phyloP scores from a whole-genome alignment of 1,139 yeast genomes.

The Hyphopichia burtonii region DNA sequence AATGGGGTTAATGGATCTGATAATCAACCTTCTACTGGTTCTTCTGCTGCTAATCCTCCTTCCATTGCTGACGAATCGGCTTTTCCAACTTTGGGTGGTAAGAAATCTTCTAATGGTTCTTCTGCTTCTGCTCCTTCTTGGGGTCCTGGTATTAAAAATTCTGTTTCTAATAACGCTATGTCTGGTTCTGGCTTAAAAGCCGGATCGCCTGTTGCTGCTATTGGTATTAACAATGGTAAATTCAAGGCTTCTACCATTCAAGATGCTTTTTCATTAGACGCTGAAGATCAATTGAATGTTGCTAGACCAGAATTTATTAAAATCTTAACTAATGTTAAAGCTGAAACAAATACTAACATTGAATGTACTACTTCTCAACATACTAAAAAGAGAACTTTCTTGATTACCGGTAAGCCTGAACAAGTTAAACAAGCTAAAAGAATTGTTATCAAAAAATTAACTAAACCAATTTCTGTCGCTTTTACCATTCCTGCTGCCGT shows the following conservation, averaged over 20 bases:
- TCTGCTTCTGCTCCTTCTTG: slow-evolving; percentile 23
- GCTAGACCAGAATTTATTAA: slow-evolving; percentile 64
- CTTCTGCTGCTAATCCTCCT: slow-evolving; percentile 27
- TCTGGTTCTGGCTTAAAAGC: slow-evolving; percentile 39
- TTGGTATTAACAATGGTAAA: slow-evolving; percentile 14
- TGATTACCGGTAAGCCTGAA: slow-evolving; percentile 74
- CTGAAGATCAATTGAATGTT: slow-evolving; percentile 63
- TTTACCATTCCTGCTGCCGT: slow-evolving; percentile 76
- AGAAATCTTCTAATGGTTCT: slow-evolving; percentile 17
- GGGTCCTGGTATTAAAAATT: slow-evolving; percentile 24
- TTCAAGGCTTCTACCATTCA: slow-evolving; percentile 50
- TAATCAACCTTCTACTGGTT: slow-evolving; percentile 8
- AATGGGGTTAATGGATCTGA: background rate
- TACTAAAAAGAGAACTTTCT: slow-evolving; percentile 79
- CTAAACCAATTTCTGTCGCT: slow-evolving; percentile 65
- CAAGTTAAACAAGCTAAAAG: slow-evolving; percentile 73
- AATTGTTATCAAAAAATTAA: slow-evolving; percentile 72
- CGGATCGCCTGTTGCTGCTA: slow-evolving; percentile 27
- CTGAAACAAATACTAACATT: slow-evolving; percentile 62
- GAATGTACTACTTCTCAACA: slow-evolving; percentile 82
- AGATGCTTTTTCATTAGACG: slow-evolving; percentile 71
- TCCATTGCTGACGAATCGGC: slow-evolving; percentile 54
- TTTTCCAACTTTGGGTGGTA: slow-evolving; percentile 71
- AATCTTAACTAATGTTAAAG: slow-evolving; percentile 61
- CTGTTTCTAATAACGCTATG: slow-evolving; percentile 12